Base-by-base conservation (phyloP, 2,329 filamentous ascomycete genomes). In the Nannizziopsis arthrosporioides region DNA sequence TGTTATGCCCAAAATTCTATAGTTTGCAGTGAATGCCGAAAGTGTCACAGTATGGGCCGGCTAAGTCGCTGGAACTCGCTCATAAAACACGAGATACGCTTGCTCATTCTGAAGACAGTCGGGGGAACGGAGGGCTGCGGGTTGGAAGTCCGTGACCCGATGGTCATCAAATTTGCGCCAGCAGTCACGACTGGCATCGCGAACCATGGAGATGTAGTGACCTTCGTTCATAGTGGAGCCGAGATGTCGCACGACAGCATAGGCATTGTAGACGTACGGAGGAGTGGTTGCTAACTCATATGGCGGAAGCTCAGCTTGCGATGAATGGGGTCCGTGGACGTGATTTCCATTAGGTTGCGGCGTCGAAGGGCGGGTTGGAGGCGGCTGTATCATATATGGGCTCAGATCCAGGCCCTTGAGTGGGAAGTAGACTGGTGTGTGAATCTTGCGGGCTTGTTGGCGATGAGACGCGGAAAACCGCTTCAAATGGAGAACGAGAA, bases 191-290 rank as follows among this genome's bases (percentile, higher is more conserved):
- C 70, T 71, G 34, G 73, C 71, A 56, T 82, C 78, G 39, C 77
- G 76, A 52, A 84, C 77, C 50, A 84, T 80, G 2, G 81, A 76
- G 46, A 82, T 81, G 63, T 95, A 95, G 65, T 95, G 89, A 0
- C 89, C 89, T 44, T 77, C 78, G 34, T 78, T 76, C 45, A 84
- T 71, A 1, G 74, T 79, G 1, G 69, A 68, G 17, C 89, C 89
- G 3, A 77, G 66, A 63, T 95, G 89, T 53, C 84, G 74, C 47
- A 93, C 78, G 5, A 95, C 83, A 1, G 82, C 90, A 61, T 94
- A 95, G 45, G 85, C 82, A 60, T 94, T 83, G 64, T 95, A 98
- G 4, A 72, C 69, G 59, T 84, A 87, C 0, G 84, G 82, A 0
- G 63, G 62, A 45, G 61, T 68, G 48, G 57, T 68, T 46, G 57